These are phyloP conservation scores for Paraphaeosphaeria minitans DNA, from an alignment of 2,329 filamentous ascomycete species.

Conservation along the genomic window DNA sequence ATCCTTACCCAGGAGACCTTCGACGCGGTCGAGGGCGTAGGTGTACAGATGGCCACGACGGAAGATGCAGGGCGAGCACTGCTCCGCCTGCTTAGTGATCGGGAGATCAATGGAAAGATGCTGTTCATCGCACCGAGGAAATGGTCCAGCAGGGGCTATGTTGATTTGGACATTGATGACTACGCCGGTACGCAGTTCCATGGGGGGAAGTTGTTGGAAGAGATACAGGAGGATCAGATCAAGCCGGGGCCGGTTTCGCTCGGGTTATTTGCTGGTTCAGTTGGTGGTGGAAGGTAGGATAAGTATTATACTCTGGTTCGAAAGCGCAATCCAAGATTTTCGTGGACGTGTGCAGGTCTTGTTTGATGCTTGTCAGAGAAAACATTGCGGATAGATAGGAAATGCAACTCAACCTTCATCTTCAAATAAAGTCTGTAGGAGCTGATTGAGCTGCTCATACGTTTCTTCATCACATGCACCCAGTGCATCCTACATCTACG, in stretches of 20 bases:
- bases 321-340: too few species aligned
- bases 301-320: too few species aligned
- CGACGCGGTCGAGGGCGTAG: slow-evolving; percentile 6
- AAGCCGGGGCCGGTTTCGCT: neutral
- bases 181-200: slow-evolving; percentile 2
- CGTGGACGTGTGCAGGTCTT: too few species aligned
- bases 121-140: slow-evolving; percentile 14
- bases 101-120: slow-evolving; percentile 9
- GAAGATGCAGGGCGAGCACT: slow-evolving; percentile 15
- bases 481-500: too few species aligned
- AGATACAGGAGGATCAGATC: slow-evolving; percentile 17
- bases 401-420: too few species aligned
- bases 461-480: too few species aligned
- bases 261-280: neutral
- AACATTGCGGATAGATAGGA: too few species aligned
- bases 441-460: too few species aligned
- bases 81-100: slow-evolving; percentile 12
- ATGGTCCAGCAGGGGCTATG: slow-evolving; percentile 16
- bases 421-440: too few species aligned
- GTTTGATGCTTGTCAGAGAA: too few species aligned
- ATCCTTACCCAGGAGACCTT: slow-evolving; percentile 15
- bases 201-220: slow-evolving; percentile 5
- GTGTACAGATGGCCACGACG: slow-evolving; percentile 12
- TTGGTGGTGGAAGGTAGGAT: neutral
- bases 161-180: slow-evolving; percentile 15